Evolutionary conservation across 345 rosid species (phyloP).

Genomic region (Hibiscus syriacus): DNA sequence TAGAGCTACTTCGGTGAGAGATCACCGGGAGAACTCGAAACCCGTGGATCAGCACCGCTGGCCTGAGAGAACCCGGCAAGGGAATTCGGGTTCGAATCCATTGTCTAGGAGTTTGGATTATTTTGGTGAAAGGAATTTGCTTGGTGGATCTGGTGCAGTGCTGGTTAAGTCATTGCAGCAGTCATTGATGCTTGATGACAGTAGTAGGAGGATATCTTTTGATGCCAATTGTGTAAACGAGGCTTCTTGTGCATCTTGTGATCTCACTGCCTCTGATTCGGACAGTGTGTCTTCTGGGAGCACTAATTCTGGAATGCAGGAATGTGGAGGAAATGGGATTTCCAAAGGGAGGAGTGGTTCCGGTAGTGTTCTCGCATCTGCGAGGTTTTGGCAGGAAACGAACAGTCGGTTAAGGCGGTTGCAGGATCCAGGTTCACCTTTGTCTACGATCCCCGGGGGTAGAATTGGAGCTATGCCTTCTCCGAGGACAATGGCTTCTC

Average conservation of each 20-base stretch:
- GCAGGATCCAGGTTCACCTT: constrained; percentile 84
- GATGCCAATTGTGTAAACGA: constrained; percentile 40
- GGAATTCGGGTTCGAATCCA: constrained; percentile 33
- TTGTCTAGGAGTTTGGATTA: constrained; percentile 57
- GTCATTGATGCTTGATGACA: constrained; percentile 45
- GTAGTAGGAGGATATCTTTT: constrained; percentile 34
- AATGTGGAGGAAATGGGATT: constrained; percentile 31
- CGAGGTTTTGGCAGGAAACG: constrained; percentile 95
- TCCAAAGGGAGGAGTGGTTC: constrained; percentile 36
- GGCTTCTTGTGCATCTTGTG: constrained; percentile 42
- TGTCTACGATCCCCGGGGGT: constrained; percentile 48
- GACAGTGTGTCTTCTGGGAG: constrained; percentile 81
- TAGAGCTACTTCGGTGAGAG: constrained; percentile 51
- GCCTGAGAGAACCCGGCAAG: constrained; percentile 67
- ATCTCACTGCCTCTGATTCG: constrained; percentile 63
- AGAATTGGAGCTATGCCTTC: constrained; percentile 38
- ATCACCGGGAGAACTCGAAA: constrained; percentile 56
- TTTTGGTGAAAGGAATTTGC: constrained; percentile 26
- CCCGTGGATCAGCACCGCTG: constrained; percentile 56
- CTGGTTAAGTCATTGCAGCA: constrained; percentile 47
- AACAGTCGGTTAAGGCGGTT: constrained; percentile 77
- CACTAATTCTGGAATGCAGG: constrained; percentile 48
- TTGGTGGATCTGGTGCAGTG: constrained; percentile 53
- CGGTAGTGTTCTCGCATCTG: constrained; percentile 42
- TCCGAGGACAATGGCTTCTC: constrained; percentile 62